Conservation (phyloP, 768 basidiomycete genomes). For the Multifurca ochricompacta region DNA sequence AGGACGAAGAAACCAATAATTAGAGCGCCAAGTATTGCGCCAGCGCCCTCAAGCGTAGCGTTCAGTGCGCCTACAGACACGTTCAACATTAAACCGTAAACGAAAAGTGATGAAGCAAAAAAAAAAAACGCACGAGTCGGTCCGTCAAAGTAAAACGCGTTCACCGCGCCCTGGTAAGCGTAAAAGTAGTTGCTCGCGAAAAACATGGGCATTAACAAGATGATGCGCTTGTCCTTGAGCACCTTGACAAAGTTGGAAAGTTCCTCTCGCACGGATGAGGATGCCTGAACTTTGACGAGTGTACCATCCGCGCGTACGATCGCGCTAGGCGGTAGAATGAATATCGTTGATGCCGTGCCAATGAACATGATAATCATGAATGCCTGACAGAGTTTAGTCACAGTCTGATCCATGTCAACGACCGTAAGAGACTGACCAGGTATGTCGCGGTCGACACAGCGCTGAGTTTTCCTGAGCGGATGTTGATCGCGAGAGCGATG, state of each 20-base stretch:
- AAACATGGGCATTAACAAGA: constrained; percentile 36
- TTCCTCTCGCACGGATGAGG: constrained; percentile 28
- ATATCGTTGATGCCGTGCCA: constrained; percentile 30
- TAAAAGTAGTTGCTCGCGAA: constrained; percentile 42
- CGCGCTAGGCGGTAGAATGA: constrained; percentile 32
- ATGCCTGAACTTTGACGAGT: constrained; percentile 31
- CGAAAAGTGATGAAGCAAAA: neutral
- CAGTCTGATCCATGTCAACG: too few relatives aligned
- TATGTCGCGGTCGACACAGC: constrained; percentile 35
- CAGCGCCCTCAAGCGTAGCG: constrained; percentile 32
- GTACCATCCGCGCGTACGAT: constrained; percentile 37
- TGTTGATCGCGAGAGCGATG: constrained; percentile 39
- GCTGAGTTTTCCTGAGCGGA: constrained; percentile 26
- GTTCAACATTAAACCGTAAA: neutral
- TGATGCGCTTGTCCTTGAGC: constrained; percentile 36
- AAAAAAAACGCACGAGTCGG: constrained; percentile 29
- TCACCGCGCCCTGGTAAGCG: constrained; percentile 38
- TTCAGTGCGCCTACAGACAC: constrained; percentile 28
- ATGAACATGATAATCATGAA: constrained; percentile 40
- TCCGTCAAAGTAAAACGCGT: constrained; percentile 34
- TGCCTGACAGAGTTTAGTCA: constrained; percentile 26
- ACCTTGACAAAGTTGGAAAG: constrained; percentile 25
- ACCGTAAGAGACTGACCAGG: constrained; percentile 26
- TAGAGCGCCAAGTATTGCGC: constrained; percentile 37
- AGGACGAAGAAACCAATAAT: constrained; percentile 35